Evolutionary conservation across 306 rosid species (phyloP).

Genomic region (Aeschynomene evenia): DNA sequence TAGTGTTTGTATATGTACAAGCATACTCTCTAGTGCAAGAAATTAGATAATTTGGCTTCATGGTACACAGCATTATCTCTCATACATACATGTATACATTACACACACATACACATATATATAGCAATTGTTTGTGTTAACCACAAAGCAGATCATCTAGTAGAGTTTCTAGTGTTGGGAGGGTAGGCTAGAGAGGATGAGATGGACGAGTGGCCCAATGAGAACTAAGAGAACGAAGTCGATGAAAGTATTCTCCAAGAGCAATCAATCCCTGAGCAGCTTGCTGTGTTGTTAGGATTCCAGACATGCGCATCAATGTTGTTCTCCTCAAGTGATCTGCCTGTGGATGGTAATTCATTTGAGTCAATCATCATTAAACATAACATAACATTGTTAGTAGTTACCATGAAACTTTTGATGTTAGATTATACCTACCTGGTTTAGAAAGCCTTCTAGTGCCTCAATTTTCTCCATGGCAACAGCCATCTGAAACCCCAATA

Average conservation of each 20-base stretch:
- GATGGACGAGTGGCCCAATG: slow-evolving; percentile 63
- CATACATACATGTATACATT: not conserved
- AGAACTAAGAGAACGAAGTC: slow-evolving; percentile 75
- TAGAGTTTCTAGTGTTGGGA: not conserved
- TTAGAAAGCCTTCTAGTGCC: slow-evolving; percentile 67
- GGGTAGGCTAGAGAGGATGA: slow-evolving; percentile 24
- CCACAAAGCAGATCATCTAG: slow-evolving; percentile 1
- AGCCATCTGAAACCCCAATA: slow-evolving; percentile 57
- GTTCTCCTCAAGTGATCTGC: slow-evolving; percentile 89
- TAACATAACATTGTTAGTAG: too few relatives aligned
- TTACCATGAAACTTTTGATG: too few relatives aligned
- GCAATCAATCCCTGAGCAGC: slow-evolving; percentile 74
- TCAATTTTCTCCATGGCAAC: slow-evolving; percentile 60
- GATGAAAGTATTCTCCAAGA: slow-evolving; percentile 72
- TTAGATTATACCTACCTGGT: too few relatives aligned
- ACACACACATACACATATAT: slow-evolving; percentile 12
- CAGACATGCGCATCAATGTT: slow-evolving; percentile 63
- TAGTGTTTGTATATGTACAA: slow-evolving; percentile 26
- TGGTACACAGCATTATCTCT: slow-evolving; percentile 22
- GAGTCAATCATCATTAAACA: too few relatives aligned
- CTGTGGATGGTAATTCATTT: slow-evolving; percentile 40
- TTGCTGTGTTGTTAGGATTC: slow-evolving; percentile 56
- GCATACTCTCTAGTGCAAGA: slow-evolving; percentile 26
- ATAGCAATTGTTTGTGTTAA: not conserved
- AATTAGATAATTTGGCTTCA: slow-evolving; percentile 13